phyloP scores from a whole-genome alignment of 768 basidiomycete genomes.

The Hygrophorus russula region DNA sequence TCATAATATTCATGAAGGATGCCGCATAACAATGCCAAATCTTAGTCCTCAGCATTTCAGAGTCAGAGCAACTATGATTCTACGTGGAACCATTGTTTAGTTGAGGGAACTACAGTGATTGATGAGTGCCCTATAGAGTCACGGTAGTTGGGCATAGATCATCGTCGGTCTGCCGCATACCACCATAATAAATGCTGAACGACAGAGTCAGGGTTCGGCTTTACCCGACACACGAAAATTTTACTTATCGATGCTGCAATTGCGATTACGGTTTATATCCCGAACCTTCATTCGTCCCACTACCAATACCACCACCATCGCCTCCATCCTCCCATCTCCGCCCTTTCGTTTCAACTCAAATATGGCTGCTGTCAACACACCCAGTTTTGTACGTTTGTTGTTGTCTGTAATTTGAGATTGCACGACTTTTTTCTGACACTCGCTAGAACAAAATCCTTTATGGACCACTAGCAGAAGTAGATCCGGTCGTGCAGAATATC shows the following conservation, averaged over 20 bases:
- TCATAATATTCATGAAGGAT: background rate
- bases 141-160: too few relatives aligned
- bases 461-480: slow-evolving; percentile 76
- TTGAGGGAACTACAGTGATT: too few relatives aligned
- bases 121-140: too few relatives aligned
- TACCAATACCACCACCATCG: slow-evolving; percentile 1
- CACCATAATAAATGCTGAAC: too few relatives aligned
- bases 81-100: too few relatives aligned
- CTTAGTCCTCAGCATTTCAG: too few relatives aligned
- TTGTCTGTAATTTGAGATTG: background rate
- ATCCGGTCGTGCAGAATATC: slow-evolving; percentile 93
- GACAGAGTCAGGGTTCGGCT: slow-evolving; percentile 7
- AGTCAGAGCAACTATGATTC: too few relatives aligned
- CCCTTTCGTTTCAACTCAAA: background rate
- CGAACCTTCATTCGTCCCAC: slow-evolving; percentile 1
- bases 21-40: background rate
- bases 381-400: slow-evolving; percentile 7
- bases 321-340: background rate
- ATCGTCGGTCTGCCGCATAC: too few relatives aligned
- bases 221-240: too few relatives aligned
- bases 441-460: slow-evolving; percentile 87
- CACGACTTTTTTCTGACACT: slow-evolving; percentile 1
- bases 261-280: background rate
- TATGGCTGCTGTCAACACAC: slow-evolving; percentile 8
- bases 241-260: background rate